These are phyloP conservation scores for Hypsizygus marmoreus DNA, from an alignment of 768 basidiomycete genomes.

Conservation along the genomic window DNA sequence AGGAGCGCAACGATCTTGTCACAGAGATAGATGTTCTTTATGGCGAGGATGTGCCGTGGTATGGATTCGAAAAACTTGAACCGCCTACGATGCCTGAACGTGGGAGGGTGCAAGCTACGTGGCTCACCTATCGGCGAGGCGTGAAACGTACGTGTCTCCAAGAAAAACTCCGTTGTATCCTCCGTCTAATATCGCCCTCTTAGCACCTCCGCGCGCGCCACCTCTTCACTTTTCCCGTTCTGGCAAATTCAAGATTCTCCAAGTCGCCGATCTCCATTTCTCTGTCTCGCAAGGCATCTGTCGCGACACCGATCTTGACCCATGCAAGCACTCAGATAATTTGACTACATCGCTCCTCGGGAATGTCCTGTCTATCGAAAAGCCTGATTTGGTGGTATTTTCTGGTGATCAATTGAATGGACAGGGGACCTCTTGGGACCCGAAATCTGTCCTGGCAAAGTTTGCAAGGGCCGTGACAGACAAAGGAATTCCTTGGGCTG, in stretches of 20 bases:
- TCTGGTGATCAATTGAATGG: slow-evolving; percentile 94
- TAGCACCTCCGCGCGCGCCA: slow-evolving; percentile 71
- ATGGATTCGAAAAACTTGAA: slow-evolving; percentile 77
- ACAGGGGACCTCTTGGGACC: slow-evolving; percentile 87
- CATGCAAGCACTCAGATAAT: slow-evolving; percentile 68
- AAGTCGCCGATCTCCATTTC: slow-evolving; percentile 93
- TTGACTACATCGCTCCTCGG: slow-evolving; percentile 75
- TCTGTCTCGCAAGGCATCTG: slow-evolving; percentile 80
- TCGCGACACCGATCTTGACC: slow-evolving; percentile 67
- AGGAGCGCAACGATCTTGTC: slow-evolving; percentile 64
- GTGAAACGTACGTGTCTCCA: slow-evolving; percentile 58
- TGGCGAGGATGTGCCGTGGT: slow-evolving; percentile 84
- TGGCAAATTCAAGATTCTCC: slow-evolving; percentile 87
- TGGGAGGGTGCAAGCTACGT: slow-evolving; percentile 52
- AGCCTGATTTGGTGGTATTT: slow-evolving; percentile 91
- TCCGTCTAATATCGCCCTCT: slow-evolving; percentile 5
- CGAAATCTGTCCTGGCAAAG: slow-evolving; percentile 85
- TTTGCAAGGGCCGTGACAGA: slow-evolving; percentile 78
- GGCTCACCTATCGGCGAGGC: slow-evolving; percentile 69
- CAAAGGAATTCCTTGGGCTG: slow-evolving; percentile 84
- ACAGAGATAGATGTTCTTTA: slow-evolving; percentile 92
- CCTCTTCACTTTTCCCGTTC: slow-evolving; percentile 81
- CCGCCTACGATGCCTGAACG: slow-evolving; percentile 54
- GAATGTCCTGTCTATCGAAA: slow-evolving; percentile 72
- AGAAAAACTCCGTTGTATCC: background rate